phyloP scores from a whole-genome alignment of 1,284 basidiomycete genomes.

The Trichosporon sp. region DNA sequence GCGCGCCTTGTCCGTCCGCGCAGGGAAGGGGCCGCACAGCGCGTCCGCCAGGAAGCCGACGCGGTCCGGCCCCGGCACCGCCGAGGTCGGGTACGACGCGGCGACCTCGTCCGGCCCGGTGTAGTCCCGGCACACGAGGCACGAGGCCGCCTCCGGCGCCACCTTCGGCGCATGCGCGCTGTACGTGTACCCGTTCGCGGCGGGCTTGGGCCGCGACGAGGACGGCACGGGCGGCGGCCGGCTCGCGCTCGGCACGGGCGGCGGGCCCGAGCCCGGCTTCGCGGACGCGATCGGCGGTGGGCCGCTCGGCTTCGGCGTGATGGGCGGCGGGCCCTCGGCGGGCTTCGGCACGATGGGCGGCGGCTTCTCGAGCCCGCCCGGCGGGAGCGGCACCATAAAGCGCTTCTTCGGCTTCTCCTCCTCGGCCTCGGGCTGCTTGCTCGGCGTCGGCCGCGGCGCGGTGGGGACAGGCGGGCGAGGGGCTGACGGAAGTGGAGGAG shows the following conservation, averaged over 20 bases:
- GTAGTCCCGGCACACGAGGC: slow-evolving; percentile 19
- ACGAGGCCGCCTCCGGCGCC: neutral
- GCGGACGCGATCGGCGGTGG: neutral
- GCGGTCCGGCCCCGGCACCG: slow-evolving; percentile 1
- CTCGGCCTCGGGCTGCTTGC: neutral
- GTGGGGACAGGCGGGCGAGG: neutral
- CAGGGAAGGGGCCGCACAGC: slow-evolving; percentile 13
- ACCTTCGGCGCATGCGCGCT: neutral
- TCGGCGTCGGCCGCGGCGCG: neutral
- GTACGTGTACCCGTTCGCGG: slow-evolving; percentile 1
- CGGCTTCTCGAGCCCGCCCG: neutral
- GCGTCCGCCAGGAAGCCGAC: slow-evolving; percentile 10
- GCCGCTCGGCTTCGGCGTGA: neutral
- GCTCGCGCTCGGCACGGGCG: neutral
- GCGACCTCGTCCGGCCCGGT: slow-evolving; percentile 9
- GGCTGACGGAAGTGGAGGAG: neutral
- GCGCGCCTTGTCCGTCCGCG: slow-evolving; percentile 16
- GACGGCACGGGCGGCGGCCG: slow-evolving; percentile 9
- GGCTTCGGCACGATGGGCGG: neutral
- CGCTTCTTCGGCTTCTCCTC: neutral
- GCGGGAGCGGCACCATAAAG: neutral
- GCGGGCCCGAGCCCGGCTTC: neutral
- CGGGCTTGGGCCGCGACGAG: neutral
- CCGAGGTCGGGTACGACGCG: slow-evolving; percentile 9
- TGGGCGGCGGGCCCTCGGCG: neutral